Base-by-base conservation (phyloP, 2,329 filamentous ascomycete species). In the Xylariales sp. region DNA sequence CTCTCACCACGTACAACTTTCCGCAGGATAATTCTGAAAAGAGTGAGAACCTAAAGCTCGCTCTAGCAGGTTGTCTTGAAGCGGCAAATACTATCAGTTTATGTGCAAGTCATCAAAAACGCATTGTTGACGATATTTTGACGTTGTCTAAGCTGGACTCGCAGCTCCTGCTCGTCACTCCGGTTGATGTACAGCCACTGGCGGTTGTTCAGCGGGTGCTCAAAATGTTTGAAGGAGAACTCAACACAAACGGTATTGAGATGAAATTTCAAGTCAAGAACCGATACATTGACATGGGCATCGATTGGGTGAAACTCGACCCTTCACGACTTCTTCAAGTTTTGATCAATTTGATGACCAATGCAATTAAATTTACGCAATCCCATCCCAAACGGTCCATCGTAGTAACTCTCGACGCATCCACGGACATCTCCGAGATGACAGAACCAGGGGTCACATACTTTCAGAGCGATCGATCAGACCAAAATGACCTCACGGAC, bases 41-140 rank as follows among this genome's bases (percentile, higher is more conserved):
- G 72, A 76, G 87, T 7, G 82, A 86, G 28, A 78, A 78, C 3
- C 77, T 88, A 7, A 75, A 65, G 52, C 66, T 75, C 9, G 75
- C 75, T 30, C 72, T 90, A 28, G 85, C 88, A 23, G 81, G 80
- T 41, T 87, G 87, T 68, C 84, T 93, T 23, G 91, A 94, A 77
- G 91, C 92, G 6, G 90, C 92, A n/a, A 91, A 93, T 72, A 94
- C 92, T 0, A 94, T 95, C 75, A 89, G 90, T 28, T 83, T 94
- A 14, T 96, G 93, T 78, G 91, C 91, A 59, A 92, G 89, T 75
- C 93, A 93, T 79, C 91, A 94, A 78, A 92, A 92, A 80, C 84
- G 89, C 6, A 91, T 91, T 64, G 88, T 91, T 16, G 88, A 91
- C 73, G 89, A 91, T 71, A 87, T 91, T 50, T 79, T 91, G 18